Percentiles rank a stretch among this genome's conserved stretches.
These are phyloP conservation scores for Cyberlindnera mycetangii DNA, from an alignment of 805 yeast species.

Conservation along the genomic window DNA sequence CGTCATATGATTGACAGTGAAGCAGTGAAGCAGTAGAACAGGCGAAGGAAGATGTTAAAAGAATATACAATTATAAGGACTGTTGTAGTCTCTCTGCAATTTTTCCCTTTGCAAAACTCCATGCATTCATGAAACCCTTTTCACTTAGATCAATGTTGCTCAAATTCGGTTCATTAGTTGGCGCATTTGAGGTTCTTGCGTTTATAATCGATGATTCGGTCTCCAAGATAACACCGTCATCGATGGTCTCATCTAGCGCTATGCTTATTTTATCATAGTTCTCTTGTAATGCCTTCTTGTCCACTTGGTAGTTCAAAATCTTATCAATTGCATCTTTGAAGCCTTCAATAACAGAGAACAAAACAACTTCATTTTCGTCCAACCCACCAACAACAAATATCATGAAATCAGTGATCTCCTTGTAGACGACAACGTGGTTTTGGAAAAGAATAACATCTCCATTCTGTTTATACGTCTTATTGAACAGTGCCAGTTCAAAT, in stretches of 20 bases:
- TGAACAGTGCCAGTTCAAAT: conserved; percentile 71
- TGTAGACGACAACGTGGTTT: conserved; percentile 78
- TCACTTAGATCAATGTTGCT: conserved; percentile 65
- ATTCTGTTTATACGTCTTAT: conserved; percentile 76
- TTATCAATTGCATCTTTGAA: conserved; percentile 79
- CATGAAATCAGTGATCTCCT: conserved; percentile 74
- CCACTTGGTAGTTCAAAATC: conserved; percentile 64
- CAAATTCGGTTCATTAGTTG: conserved; percentile 62
- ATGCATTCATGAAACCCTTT: conserved; percentile 77
- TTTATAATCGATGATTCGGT: conserved; percentile 85
- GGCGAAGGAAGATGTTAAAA: not conserved
- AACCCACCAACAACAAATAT: conserved; percentile 69
- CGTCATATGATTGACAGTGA: not conserved
- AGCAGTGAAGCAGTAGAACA: not conserved
- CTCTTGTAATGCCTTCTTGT: conserved; percentile 73
- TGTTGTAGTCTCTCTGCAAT: conserved; percentile 50
- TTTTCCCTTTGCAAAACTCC: conserved; percentile 82
- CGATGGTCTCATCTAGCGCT: conserved; percentile 88
- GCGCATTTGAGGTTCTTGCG: conserved; percentile 87
- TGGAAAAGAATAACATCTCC: conserved; percentile 81
- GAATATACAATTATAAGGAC: conserved; percentile 28
- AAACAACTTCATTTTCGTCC: conserved; percentile 81
- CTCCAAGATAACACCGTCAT: conserved; percentile 90
- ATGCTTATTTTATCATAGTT: conserved; percentile 82
- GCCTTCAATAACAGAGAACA: conserved; percentile 73